Base-by-base conservation (phyloP, 805 yeast species). In the Yarrowia divulgata region DNA sequence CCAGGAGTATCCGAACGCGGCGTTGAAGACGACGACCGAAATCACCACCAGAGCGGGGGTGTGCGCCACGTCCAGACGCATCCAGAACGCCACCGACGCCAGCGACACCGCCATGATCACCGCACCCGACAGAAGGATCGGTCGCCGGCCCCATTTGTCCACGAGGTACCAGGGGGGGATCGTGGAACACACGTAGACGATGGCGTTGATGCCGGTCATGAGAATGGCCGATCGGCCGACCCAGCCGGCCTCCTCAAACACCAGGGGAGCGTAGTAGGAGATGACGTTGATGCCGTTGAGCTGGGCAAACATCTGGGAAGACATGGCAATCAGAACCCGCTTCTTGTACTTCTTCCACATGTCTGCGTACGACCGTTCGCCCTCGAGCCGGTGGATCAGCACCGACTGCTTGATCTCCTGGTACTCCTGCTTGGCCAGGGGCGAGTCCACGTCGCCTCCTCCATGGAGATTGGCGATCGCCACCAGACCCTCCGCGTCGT, bases 201-300 rank as follows among this genome's bases (percentile, higher is more conserved):
- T 71, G 7, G 87, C 84, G 73, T 89, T 89, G 70, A 90, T 83
- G 29, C 98, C 98, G 0, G 98, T 91, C 97, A 93, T 90, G 72
- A 92, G 83, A 71, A 93, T 87, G 2, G 97, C 97, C 72, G 87
- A 86, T 71, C 97, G 82, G 34, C 97, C 97, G 8, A 84, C 79
- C 97, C 97, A 93, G 35, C 98, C 98, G 2, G 97, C 97, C 73
- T 90, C 90, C 77, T 93, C 97, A 78, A 93, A 93, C 60, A 93
- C 97, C 78, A 93, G 81, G 1, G 97, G 97, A 1, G 97, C 97
- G 80, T 93, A 93, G 79, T 93, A 93, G 0, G 96, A 88, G 68
- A 93, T 91, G 66, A 93, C 94, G 76, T 93, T 93, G 78, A 93
- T 93, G 74, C 98, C 98, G 77, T 93, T 90, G 77, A 93, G 82